Percentiles rank a stretch among this genome's conserved stretches.
Evolutionary conservation across 495 filamentous ascomycete species (phyloP).

Genomic region (Recurvomyces mirabilis): DNA sequence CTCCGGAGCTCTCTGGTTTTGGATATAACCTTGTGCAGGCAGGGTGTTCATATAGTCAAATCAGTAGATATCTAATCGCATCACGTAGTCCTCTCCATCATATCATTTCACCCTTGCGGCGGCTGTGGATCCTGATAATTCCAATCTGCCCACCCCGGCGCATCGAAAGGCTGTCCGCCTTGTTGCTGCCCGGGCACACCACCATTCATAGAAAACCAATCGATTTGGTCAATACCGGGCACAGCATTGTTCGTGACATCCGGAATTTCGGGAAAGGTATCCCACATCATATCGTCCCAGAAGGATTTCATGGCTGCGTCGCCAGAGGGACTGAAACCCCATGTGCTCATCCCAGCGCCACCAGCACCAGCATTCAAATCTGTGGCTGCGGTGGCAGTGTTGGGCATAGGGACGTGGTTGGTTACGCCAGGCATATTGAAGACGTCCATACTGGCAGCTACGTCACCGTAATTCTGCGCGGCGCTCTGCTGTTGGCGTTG

Average conservation of each 20-base stretch:
- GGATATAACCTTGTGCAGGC: no score
- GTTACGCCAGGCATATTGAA: conserved; percentile 1
- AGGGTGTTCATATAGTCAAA: no score
- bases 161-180: no score
- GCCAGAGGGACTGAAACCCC: conserved; percentile 7
- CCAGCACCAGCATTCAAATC: no score
- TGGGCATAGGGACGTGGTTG: neutral
- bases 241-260: neutral
- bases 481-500: conserved; percentile 1
- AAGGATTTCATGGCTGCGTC: conserved; percentile 20
- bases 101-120: no score
- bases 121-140: no score
- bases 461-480: neutral
- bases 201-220: neutral
- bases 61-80: no score
- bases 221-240: neutral
- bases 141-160: no score
- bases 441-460: neutral
- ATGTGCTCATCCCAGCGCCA: neutral
- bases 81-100: no score
- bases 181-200: neutral
- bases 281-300: conserved; percentile 33
- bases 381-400: conserved; percentile 5
- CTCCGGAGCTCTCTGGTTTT: no score
- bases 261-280: conserved; percentile 15